A percentile compares a stretch with the other conserved stretches of the same genome.
phyloP scores from a whole-genome alignment of 352 stramenopile genomes.

The Aphanomyces cochlioides region DNA sequence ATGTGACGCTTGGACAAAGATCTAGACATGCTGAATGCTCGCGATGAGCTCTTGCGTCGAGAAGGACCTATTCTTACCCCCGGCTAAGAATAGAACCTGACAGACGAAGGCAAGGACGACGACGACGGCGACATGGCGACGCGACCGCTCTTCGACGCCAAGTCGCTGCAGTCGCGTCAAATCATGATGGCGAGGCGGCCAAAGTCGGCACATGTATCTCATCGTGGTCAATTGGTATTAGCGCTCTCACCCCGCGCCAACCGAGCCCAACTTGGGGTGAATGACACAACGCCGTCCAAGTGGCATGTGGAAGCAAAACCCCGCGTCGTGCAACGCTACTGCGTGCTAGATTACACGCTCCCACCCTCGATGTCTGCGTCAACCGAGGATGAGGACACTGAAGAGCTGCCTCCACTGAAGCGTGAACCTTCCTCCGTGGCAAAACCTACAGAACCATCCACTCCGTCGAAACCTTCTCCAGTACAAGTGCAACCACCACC shows the following conservation, averaged over 20 bases:
- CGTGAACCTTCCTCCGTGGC: background rate
- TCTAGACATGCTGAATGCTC: no score
- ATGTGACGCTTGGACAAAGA: no score
- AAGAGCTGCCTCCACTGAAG: background rate
- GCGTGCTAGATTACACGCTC: constrained; percentile 7
- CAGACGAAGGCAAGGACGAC: no score
- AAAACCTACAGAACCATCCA: background rate
- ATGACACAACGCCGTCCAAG: constrained; percentile 3
- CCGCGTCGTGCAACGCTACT: constrained; percentile 15
- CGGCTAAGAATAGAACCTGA: no score
- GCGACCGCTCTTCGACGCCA: background rate
- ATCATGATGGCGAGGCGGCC: constrained; percentile 8
- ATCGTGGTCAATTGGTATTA: constrained; percentile 5
- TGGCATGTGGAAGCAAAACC: background rate
- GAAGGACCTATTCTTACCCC: no score
- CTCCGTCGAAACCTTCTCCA: background rate
- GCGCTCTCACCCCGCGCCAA: constrained; percentile 16
- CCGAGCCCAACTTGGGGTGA: constrained; percentile 5
- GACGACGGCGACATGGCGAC: background rate
- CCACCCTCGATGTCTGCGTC: background rate
- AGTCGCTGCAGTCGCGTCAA: background rate
- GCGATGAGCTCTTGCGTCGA: no score
- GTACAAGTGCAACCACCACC: background rate
- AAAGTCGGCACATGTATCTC: constrained; percentile 25
- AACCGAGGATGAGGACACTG: no score